Evolutionary conservation across 345 rosid genomes (phyloP), one percentile per base, ranked within the genome.

Genomic region (Streptanthus diversifolius): DNA sequence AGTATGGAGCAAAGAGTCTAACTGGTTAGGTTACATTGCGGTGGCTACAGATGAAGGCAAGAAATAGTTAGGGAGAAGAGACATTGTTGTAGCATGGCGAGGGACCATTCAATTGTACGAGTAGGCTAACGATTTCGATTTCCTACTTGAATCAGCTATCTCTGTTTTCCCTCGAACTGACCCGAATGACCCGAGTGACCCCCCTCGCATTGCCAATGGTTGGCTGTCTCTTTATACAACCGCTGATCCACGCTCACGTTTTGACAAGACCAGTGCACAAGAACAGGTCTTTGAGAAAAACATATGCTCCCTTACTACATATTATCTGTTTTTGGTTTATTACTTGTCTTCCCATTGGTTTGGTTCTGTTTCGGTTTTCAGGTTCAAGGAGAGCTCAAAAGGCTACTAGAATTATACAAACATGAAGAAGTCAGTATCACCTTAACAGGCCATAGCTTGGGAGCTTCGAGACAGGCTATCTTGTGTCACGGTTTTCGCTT

Each of bases 391-490:
- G 86, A 79, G 79, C 74, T 88, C 13, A 71, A 53, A 61, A 68
- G 78, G 33, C 62, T 84, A 69, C 17, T 84, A 65, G 83, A 85
- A 7, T 18, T 62, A 17, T 85, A 79, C 71, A 66, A 79, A 48
- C 52, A 84, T 1, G 87, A 85, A 56, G 87, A 85, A 17, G 62
- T 80, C 29, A 85, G 85, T 75, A 76, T 85, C 48, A 85, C 90
- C 3, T 13, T 85, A 29, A 71, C 83, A 1, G 90, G 92, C 0
- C 88, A 85, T 76, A 85, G 92, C 81, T 51, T 87, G 22, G 92
- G 92, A 0, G 84, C 79, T 19, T 4, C 44, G 63, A 14, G 58
- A 72, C 43, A 69, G 30, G 30, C 43, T 72, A 1, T 63, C 44
- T 32, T 57, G 77, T 15, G 89, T 83, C 1, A 83, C 85, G 3